Evolutionary conservation across 129 eudicot species (phyloP), one percentile per base, ranked within the genome.

Genomic region (Dittrichia graveolens): DNA sequence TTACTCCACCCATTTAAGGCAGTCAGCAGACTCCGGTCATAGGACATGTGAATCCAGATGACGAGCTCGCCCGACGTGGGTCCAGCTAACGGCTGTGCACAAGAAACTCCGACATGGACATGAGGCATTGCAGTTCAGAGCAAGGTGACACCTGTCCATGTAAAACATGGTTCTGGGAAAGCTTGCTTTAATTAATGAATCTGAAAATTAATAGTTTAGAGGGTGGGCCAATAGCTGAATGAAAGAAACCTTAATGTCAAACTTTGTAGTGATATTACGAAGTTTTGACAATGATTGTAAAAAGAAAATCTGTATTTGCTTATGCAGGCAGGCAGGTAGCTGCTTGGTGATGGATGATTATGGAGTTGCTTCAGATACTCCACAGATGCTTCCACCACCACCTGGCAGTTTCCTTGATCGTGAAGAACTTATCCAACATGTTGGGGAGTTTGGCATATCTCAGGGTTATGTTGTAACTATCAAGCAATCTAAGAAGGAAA

Each of bases 401-500:
- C 96, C 92, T 56, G 91, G 97, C 76, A 91, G 84, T 73, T 91
- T 88, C 71, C 78, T 81, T 11, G 93, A 88, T 39, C 89, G 97
- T 16, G 97, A 91, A 83, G 97, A 88, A 74, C 96, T 91, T 74
- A 91, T 91, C 31, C 84, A 86, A 67, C 84, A 91, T 68, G 97
- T 88, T 67, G 90, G 96, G 48, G 96, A 91, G 75, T 88, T 88
- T 83, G 93, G 85, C 55, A 56, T 91, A 45, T 59, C 90, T 63
- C 97, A 91, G 59, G 97, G 97, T 67, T 91, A 91, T 65, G 86
- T 91, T 61, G 96, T 91, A 40, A 91, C 93, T 60, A 91, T 91
- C 62, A 88, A 91, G 82, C 89, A 86, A 77, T 91, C 97, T 31
- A 86, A 88, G 67, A 88, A 83, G 77, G 97, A 88, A 47, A 88